Conservation (phyloP, 345 rosid species). For the Abelmoschus esculentus region DNA sequence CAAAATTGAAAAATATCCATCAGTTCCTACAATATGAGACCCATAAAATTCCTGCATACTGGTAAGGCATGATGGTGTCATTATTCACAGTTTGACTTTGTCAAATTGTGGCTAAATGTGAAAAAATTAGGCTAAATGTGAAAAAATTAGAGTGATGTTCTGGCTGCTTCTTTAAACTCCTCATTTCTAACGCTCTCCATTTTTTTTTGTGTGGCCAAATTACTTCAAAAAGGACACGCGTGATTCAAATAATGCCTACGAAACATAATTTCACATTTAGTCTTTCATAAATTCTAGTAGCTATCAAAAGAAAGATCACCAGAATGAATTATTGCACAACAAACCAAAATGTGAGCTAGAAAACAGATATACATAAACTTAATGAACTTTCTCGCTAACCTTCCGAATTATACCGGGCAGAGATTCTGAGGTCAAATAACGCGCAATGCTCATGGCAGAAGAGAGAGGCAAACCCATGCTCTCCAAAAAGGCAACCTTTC, state of each 20-base stretch:
- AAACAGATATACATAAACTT: neutral
- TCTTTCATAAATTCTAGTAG: no score
- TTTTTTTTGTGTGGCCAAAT: no score
- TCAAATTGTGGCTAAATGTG: neutral
- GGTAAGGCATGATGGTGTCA: no score
- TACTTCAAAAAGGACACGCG: no score
- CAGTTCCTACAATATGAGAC: neutral
- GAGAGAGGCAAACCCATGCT: conserved; percentile 66
- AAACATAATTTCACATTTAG: no score
- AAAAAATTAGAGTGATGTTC: neutral
- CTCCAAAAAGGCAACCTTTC: conserved; percentile 80
- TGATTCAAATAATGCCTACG: no score
- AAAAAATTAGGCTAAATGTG: neutral
- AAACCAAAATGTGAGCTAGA: neutral
- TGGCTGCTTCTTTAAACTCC: neutral
- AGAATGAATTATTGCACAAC: neutral
- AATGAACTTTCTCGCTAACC: conserved; percentile 24
- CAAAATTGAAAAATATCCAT: neutral
- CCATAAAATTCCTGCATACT: neutral
- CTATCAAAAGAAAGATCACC: neutral
- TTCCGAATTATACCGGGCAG: conserved; percentile 49
- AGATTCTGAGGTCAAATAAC: conserved; percentile 49
- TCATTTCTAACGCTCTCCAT: neutral
- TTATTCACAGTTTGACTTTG: neutral
- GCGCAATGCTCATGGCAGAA: conserved; percentile 67